Evolutionary conservation across 2,329 filamentous ascomycete genomes (phyloP).

Genomic region (Lasiodiplodia citricola): DNA sequence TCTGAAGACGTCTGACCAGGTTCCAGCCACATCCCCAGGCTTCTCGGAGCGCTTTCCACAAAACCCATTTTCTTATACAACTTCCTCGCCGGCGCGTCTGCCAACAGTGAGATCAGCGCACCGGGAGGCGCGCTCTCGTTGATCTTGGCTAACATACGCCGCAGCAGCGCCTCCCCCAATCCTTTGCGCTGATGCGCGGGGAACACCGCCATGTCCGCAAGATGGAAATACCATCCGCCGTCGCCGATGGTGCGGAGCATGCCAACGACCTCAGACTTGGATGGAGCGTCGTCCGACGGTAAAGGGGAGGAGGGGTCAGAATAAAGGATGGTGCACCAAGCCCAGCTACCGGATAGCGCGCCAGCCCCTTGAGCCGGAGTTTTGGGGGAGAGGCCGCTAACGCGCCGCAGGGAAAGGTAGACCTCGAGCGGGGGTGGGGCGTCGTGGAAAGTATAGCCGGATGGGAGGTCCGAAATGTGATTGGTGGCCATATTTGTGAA

Average conservation of each 20-base stretch:
- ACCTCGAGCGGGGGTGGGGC: slow-evolving; percentile 43
- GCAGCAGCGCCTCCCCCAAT: slow-evolving; percentile 49
- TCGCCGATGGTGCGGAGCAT: slow-evolving; percentile 57
- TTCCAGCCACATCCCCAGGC: slow-evolving; percentile 44
- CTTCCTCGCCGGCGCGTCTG: slow-evolving; percentile 48
- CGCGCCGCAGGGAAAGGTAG: slow-evolving; percentile 47
- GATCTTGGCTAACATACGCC: slow-evolving; percentile 46
- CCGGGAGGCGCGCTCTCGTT: slow-evolving; percentile 41
- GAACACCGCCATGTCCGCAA: slow-evolving; percentile 54
- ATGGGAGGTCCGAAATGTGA: slow-evolving; percentile 33
- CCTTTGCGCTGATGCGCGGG: slow-evolving; percentile 52
- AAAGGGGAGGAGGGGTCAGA: slow-evolving; percentile 16
- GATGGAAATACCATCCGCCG: slow-evolving; percentile 56
- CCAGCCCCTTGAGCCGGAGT: slow-evolving; percentile 45
- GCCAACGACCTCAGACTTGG: slow-evolving; percentile 36
- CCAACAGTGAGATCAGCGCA: slow-evolving; percentile 49
- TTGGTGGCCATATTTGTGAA: not conserved
- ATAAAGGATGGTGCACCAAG: slow-evolving; percentile 49
- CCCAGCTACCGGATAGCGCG: slow-evolving; percentile 49
- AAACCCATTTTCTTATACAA: slow-evolving; percentile 53
- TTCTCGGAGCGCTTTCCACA: slow-evolving; percentile 34
- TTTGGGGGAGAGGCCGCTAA: slow-evolving; percentile 45
- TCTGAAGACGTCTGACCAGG: not conserved
- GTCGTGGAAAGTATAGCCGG: slow-evolving; percentile 44
- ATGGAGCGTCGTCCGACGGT: not conserved